Percentiles rank a stretch among this genome's conserved stretches.
Conservation (phyloP, 1,284 basidiomycete species). For the Cryptococcus floricola region DNA sequence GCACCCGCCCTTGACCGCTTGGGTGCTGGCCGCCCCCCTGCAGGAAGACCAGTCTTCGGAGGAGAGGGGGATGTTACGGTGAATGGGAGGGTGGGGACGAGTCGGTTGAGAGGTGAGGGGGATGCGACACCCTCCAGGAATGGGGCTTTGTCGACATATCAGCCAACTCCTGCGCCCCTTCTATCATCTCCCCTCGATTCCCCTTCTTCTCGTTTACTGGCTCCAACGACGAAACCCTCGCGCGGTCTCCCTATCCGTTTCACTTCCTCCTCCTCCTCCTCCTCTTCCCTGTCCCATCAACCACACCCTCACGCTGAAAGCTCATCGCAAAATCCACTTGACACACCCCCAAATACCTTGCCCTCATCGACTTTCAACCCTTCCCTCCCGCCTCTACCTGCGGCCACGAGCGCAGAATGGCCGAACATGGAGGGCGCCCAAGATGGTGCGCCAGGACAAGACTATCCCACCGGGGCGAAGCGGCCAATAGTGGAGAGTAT, state of each 20-base stretch:
- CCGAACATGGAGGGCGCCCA: background rate
- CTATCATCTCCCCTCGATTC: constrained; percentile 16
- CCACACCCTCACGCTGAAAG: too few relatives aligned
- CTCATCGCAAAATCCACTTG: background rate
- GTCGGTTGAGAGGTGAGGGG: too few relatives aligned
- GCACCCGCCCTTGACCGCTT: constrained; percentile 13
- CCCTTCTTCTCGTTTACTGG: background rate
- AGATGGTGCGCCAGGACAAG: constrained; percentile 7
- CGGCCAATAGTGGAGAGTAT: constrained; percentile 17
- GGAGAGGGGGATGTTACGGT: background rate
- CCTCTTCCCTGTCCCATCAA: constrained; percentile 2
- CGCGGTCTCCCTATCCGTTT: constrained; percentile 7
- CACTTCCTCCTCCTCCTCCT: background rate
- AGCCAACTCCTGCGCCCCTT: constrained; percentile 7
- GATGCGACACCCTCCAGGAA: background rate
- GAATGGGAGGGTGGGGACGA: too few relatives aligned
- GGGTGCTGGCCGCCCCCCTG: background rate
- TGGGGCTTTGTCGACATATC: constrained; percentile 1
- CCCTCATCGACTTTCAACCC: constrained; percentile 17
- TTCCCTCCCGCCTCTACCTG: constrained; percentile 1
- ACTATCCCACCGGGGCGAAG: constrained; percentile 16
- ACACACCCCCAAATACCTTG: constrained; percentile 3
- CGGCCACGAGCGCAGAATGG: constrained; percentile 1
- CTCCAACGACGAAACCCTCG: constrained; percentile 4
- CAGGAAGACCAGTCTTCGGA: background rate